Conservation (phyloP, 2,329 filamentous ascomycete species). For the Helicocarpus griseus region DNA sequence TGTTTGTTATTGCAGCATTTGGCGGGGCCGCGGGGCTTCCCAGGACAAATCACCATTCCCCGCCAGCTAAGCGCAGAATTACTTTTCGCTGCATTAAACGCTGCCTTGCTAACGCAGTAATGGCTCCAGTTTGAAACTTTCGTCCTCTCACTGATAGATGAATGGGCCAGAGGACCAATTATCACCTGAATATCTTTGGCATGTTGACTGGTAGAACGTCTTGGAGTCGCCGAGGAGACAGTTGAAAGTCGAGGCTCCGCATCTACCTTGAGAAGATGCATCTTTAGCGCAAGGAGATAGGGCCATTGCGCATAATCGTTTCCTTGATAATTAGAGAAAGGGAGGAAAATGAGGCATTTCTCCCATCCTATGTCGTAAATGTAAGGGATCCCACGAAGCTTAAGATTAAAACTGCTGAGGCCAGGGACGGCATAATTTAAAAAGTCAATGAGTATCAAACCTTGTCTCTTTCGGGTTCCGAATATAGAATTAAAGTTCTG, state of each 20-base stretch:
- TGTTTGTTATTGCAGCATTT: not conserved
- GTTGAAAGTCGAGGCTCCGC: not conserved
- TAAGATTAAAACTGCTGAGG: too few species aligned
- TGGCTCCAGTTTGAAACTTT: not conserved
- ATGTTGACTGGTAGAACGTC: not conserved
- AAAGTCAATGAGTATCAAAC: too few species aligned
- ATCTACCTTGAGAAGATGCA: not conserved
- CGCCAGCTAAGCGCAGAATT: not conserved
- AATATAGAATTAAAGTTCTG: too few species aligned
- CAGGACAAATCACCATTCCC: not conserved
- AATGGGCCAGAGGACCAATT: not conserved
- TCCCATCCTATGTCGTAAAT: too few species aligned
- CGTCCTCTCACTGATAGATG: not conserved
- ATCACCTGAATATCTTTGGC: too few species aligned
- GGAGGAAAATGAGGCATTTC: too few species aligned
- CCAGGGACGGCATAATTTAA: too few species aligned
- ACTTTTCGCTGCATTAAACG: not conserved
- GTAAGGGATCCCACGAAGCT: too few species aligned
- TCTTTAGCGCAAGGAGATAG: too few species aligned
- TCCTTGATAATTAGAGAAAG: too few species aligned
- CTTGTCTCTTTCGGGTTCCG: too few species aligned
- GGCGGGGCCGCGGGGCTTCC: not conserved
- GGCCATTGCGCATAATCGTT: too few species aligned
- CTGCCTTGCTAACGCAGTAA: not conserved
- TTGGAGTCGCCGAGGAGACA: not conserved